phyloP scores from a whole-genome alignment of 768 basidiomycete genomes.

The Naganishia onofrii region DNA sequence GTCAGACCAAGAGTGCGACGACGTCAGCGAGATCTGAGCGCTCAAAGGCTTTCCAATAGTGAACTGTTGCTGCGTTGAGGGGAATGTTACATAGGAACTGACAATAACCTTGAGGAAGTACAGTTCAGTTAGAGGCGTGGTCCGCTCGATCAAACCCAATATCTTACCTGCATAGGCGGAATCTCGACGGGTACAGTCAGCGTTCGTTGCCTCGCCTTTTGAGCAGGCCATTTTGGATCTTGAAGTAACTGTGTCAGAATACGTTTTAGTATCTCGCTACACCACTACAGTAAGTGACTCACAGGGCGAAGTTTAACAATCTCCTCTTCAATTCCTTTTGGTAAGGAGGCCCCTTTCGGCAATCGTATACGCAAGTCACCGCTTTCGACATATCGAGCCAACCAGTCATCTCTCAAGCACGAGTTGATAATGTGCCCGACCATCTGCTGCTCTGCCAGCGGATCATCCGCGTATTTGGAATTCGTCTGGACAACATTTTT shows the following conservation, averaged over 20 bases:
- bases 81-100: slow-evolving; percentile 9
- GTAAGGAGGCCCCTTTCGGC: background rate
- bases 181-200: slow-evolving; percentile 31
- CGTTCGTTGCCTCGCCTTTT: slow-evolving; percentile 10
- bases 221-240: background rate
- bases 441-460: background rate
- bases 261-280: background rate
- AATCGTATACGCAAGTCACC: background rate
- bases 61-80: background rate
- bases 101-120: background rate
- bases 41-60: slow-evolving; percentile 19
- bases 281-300: background rate
- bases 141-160: no score
- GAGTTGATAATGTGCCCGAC: background rate
- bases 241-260: background rate
- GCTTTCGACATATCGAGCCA: slow-evolving; percentile 1
- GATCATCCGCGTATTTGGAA: background rate
- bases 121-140: background rate
- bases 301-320: background rate
- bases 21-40: background rate
- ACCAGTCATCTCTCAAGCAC: background rate
- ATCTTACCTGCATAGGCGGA: slow-evolving; percentile 30
- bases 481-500: background rate
- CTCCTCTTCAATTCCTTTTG: background rate
- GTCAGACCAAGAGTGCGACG: slow-evolving; percentile 12